phyloP scores from a whole-genome alignment of 1,139 yeast species.

The Geotrichum europaeum region DNA sequence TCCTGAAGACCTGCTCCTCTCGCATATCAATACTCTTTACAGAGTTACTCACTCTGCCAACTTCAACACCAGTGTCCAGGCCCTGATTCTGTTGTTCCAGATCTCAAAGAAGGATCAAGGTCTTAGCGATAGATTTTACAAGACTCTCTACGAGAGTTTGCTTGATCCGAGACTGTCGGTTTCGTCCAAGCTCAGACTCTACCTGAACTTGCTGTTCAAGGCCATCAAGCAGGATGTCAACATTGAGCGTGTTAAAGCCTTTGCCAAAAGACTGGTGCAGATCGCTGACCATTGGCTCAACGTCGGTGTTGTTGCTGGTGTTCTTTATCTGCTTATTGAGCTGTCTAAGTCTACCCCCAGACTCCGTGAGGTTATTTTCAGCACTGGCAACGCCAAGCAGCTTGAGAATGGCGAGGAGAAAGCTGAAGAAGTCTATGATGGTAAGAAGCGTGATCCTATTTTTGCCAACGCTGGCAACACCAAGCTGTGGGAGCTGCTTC shows the following conservation, averaged over 20 bases:
- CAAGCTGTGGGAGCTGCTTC: slow-evolving; percentile 79
- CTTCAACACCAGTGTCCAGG: slow-evolving; percentile 91
- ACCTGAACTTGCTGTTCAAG: slow-evolving; percentile 77
- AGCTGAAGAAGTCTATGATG: slow-evolving; percentile 54
- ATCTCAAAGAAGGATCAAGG: slow-evolving; percentile 39
- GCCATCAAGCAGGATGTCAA: slow-evolving; percentile 70
- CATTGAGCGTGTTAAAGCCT: slow-evolving; percentile 68
- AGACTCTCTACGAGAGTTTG: slow-evolving; percentile 84
- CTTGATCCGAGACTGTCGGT: slow-evolving; percentile 75
- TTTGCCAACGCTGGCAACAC: slow-evolving; percentile 76
- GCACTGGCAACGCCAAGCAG: slow-evolving; percentile 15
- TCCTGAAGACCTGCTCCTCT: slow-evolving; percentile 63
- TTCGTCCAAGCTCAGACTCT: slow-evolving; percentile 77
- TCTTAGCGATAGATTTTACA: slow-evolving; percentile 66
- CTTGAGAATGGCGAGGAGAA: slow-evolving; percentile 33
- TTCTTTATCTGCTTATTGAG: slow-evolving; percentile 70
- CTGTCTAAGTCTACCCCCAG: slow-evolving; percentile 50
- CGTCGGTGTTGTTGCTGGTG: slow-evolving; percentile 86
- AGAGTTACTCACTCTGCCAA: slow-evolving; percentile 90
- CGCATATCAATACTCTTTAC: slow-evolving; percentile 78
- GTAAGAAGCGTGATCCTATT: slow-evolving; percentile 85
- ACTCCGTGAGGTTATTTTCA: slow-evolving; percentile 42
- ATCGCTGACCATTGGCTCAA: slow-evolving; percentile 81
- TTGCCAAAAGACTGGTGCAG: slow-evolving; percentile 85
- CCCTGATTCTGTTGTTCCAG: slow-evolving; percentile 77